Evolutionary conservation across 352 stramenopile species (phyloP), one percentile per base, ranked within the genome.

Genomic region (Phytophthora sp.): DNA sequence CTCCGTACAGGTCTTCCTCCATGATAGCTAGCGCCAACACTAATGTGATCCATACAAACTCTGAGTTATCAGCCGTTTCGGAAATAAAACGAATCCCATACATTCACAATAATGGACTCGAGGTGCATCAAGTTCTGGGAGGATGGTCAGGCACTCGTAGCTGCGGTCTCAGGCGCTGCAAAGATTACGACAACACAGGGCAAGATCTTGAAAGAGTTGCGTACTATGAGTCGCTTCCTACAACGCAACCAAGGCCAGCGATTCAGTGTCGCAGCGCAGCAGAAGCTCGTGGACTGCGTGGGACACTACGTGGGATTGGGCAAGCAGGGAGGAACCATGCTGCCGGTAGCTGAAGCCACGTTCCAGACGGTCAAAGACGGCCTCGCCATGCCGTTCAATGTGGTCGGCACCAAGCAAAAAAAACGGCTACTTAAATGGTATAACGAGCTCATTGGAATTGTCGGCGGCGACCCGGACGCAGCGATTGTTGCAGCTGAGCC

Each of bases 391-490:
- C 87, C 85, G 4, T 94, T 92, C 58, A 90, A 82, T 55, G 85
- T 94, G 46, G 72, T 94, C 47, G 79, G 83, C 57, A 81, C 78
- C 15, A 95, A 94, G 55, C 82, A 94, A 46, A 94, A 95, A 69
- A 94, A 93, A 51, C 76, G 67, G 16, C 68, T 94, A 38, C 56
- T 95, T 24, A 95, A 95, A 51, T 92, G 86, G 83, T 88, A 94
- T 77, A 93, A 93, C 44, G 85, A 95, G 53, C 74, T 93, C 46
- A 89, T 93, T 35, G 71, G 63, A 24, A 54, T 85, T 39, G 74
- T 87, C 1, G 79, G 77, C 7, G 69, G 69, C 45, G 81, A 90
- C 42, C 72, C 69, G 7, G 82, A 88, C 39, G 66, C 61, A 0
- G 54, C 66, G 1, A 58, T 49, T 23, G 55, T 49, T n/a, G 62